phyloP scores from a whole-genome alignment of 805 yeast species.

The Dipodascopsis tothii region DNA sequence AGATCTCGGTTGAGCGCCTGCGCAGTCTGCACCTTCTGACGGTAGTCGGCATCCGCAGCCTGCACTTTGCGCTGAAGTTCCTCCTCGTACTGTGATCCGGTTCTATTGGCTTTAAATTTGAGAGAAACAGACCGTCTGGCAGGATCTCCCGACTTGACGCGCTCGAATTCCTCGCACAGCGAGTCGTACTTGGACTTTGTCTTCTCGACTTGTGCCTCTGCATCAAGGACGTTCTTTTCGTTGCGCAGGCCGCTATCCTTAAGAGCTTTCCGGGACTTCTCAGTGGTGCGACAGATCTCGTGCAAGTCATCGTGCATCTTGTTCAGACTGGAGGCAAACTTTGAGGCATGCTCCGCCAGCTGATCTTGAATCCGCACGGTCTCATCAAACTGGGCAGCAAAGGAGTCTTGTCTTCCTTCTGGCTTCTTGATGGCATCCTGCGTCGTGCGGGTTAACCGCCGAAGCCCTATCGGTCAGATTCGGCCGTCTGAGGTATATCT shows the following conservation, averaged over 20 bases:
- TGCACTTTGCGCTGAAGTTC: constrained; percentile 75
- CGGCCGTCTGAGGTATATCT: background rate
- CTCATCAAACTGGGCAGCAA: constrained; percentile 56
- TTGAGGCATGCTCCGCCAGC: constrained; percentile 55
- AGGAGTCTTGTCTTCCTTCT: constrained; percentile 54
- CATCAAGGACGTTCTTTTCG: constrained; percentile 79
- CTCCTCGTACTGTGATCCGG: constrained; percentile 81
- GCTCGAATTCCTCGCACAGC: constrained; percentile 79
- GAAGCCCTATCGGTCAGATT: constrained; percentile 49
- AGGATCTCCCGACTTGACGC: constrained; percentile 72
- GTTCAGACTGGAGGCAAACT: constrained; percentile 66
- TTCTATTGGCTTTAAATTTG: constrained; percentile 61
- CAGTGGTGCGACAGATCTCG: constrained; percentile 61
- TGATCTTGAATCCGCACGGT: constrained; percentile 74
- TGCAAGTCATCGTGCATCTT: constrained; percentile 79
- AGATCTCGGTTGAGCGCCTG: constrained; percentile 68
- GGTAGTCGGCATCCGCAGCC: constrained; percentile 78
- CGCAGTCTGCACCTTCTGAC: constrained; percentile 63
- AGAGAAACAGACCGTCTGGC: constrained; percentile 72
- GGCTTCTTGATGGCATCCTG: constrained; percentile 43
- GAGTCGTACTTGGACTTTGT: constrained; percentile 72
- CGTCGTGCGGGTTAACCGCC: constrained; percentile 58
- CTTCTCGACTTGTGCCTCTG: constrained; percentile 40
- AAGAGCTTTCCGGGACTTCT: constrained; percentile 61
- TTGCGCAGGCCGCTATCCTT: constrained; percentile 77